Evolutionary conservation across 176 grass and related monocot genomes (phyloP).

Genomic region (Musa itinerans): DNA sequence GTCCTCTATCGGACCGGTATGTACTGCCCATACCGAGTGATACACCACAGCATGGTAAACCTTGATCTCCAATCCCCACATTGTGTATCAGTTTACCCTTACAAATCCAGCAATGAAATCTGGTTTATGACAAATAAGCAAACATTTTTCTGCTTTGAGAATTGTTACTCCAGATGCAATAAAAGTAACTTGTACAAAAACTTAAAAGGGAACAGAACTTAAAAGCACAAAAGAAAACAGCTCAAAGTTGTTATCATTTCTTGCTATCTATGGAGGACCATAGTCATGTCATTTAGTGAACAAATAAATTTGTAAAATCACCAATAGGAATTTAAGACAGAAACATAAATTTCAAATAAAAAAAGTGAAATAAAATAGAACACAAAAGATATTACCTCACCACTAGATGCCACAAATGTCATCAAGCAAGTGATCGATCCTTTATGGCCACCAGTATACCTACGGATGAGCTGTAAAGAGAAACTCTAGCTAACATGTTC

Average conservation of each 20-base stretch:
- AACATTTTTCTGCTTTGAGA: too few relatives aligned
- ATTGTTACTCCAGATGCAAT: background rate
- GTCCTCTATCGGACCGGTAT: too few relatives aligned
- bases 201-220: background rate
- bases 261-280: background rate
- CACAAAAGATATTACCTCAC: conserved; percentile 53
- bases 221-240: background rate
- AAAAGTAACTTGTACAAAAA: background rate
- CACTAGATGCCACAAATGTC: conserved; percentile 79
- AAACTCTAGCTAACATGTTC: conserved; percentile 21
- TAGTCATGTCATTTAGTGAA: background rate
- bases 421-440: conserved; percentile 91
- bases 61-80: too few relatives aligned
- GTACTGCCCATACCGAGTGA: too few relatives aligned
- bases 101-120: background rate
- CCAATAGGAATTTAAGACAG: background rate
- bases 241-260: background rate
- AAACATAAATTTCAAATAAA: background rate
- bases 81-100: background rate
- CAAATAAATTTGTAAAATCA: background rate
- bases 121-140: background rate
- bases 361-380: background rate
- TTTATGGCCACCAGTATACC: conserved; percentile 99
- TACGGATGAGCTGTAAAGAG: conserved; percentile 70
- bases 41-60: too few relatives aligned